These are phyloP conservation scores for Aspergillus awamori DNA, from an alignment of 2,329 filamentous ascomycete genomes.

Conservation along the genomic window DNA sequence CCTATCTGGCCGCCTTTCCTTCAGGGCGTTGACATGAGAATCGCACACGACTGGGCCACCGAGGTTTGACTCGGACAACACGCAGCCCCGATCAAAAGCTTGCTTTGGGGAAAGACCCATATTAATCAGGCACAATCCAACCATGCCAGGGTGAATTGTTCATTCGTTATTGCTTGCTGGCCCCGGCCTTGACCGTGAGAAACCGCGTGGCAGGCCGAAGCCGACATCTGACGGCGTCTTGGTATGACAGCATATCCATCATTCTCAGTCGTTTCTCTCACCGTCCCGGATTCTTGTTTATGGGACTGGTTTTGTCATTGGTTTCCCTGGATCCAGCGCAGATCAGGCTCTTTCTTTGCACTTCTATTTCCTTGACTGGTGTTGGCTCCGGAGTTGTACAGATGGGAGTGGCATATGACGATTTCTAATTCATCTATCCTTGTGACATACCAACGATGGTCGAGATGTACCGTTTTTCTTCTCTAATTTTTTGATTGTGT, in stretches of 20 bases:
- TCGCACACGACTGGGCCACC: neutral
- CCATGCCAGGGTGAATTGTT: neutral
- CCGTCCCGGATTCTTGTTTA: neutral
- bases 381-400: slow-evolving; percentile 28
- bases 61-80: neutral
- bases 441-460: slow-evolving; percentile 19
- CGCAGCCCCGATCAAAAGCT: neutral
- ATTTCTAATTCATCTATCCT: slow-evolving; percentile 22
- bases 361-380: slow-evolving; percentile 10
- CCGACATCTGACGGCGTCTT: neutral
- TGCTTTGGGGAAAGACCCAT: neutral
- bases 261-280: neutral
- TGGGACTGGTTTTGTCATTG: slow-evolving; percentile 13
- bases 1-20: neutral
- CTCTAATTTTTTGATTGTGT: slow-evolving; percentile 2
- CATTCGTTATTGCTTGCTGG: neutral
- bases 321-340: slow-evolving; percentile 17
- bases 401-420: slow-evolving; percentile 25
- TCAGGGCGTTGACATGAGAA: neutral
- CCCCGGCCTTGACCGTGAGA: neutral
- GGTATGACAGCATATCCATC: neutral
- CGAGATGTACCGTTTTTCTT: slow-evolving; percentile 16
- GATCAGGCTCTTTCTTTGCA: slow-evolving; percentile 5
- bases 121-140: neutral
- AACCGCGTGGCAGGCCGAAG: neutral